These are phyloP conservation scores for Melanopsichium pennsylvanicum DNA, from an alignment of 1,284 basidiomycete genomes.

Conservation along the genomic window DNA sequence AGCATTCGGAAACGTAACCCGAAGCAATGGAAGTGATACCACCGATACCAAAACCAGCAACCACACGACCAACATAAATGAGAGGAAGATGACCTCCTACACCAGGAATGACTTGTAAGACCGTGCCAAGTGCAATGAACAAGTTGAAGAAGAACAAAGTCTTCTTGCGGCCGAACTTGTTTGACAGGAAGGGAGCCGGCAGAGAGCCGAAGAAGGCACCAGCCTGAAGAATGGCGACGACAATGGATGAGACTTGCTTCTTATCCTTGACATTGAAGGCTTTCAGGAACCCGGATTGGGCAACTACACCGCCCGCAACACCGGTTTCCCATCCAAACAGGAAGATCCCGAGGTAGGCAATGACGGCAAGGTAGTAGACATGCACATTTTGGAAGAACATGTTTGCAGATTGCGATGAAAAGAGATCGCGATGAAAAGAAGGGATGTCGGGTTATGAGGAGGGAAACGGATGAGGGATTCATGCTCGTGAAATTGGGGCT, in stretches of 20 bases:
- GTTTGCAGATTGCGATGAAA: too few relatives aligned
- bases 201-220: slow-evolving; percentile 11
- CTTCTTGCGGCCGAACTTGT: slow-evolving; percentile 11
- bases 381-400: slow-evolving; percentile 14
- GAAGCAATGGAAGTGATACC: slow-evolving; percentile 42
- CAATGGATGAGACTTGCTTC: slow-evolving; percentile 7
- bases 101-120: slow-evolving; percentile 1
- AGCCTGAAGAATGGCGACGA: slow-evolving; percentile 16
- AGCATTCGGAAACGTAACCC: slow-evolving; percentile 56
- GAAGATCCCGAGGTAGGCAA: slow-evolving; percentile 79
- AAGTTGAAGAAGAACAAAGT: slow-evolving; percentile 2
- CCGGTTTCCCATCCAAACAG: slow-evolving; percentile 77
- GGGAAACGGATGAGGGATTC: background rate
- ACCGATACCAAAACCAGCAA: slow-evolving; percentile 15
- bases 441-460: background rate
- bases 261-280: slow-evolving; percentile 73
- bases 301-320: slow-evolving; percentile 75
- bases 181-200: slow-evolving; percentile 1
- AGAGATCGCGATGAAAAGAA: too few relatives aligned
- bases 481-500: background rate
- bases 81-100: background rate
- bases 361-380: slow-evolving; percentile 71
- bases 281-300: slow-evolving; percentile 72
- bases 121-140: slow-evolving; percentile 3
- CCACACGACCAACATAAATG: slow-evolving; percentile 5